Base-by-base conservation (phyloP, 176 grass and related monocot genomes). In the Miscanthus lutarioriparius region DNA sequence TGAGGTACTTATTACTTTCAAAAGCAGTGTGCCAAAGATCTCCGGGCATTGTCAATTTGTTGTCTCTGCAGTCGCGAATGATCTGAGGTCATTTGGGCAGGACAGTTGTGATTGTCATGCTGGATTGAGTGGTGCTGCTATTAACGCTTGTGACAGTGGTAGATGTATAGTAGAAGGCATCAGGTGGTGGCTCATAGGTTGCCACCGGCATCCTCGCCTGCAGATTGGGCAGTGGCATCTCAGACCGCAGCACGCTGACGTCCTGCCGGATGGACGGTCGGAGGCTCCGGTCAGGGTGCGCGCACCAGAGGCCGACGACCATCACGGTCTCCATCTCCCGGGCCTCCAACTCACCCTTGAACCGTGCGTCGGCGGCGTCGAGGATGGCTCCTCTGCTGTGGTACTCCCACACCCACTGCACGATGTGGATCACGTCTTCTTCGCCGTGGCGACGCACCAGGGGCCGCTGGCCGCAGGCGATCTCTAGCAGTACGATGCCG, bases 231-330 rank as follows among this genome's bases (percentile, higher is more conserved):
- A 80, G 43, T 3, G 78, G 58, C 19, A 41, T 74, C 11, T 79
- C 67, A 4, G 54, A 39, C 22, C 67, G 43, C 5, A 90, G 84
- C n/a, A 89, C 80, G 10, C 36, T 76, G 6, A 92, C 17, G 0
- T 84, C 90, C 45, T 83, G 79, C 74, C 86, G 81, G 54, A 91
- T 91, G 0, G 77, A 79, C 2, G 89, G 92, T 5, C 84, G 47
- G 12, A 74, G 6, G 16, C 22, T 87, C 43, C 61, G 62, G 7
- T 86, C 33, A 0, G 86, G 89, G 28, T 89, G 89, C 3, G 80
- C 28, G 27, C 92, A 94, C 82, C 81, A 87, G 14, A 94, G 87
- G 1, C 92, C 87, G 7, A 89, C 87, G 0, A 76, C 4, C 84
- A 91, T 56, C 37, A 91, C 79, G 0, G 80, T 5, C 77, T 85